Percentiles rank a stretch among this genome's conserved stretches.
Conservation (phyloP, 1,284 basidiomycete genomes). For the Vanrija sp. region DNA sequence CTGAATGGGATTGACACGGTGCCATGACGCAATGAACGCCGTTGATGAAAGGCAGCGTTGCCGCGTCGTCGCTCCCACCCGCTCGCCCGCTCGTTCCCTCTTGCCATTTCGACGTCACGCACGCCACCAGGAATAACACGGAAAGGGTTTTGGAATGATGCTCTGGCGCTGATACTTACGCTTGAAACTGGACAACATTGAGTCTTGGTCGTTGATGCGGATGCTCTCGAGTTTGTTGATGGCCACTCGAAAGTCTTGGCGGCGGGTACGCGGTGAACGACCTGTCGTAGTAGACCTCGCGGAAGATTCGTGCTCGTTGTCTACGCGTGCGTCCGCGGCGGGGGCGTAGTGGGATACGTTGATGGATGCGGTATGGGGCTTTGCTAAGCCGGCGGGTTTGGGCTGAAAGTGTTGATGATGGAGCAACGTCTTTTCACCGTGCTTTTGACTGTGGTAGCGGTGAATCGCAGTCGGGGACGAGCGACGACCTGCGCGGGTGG, state of each 20-base stretch:
- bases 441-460: no score
- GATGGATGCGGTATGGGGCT: background rate
- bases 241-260: conserved; percentile 23
- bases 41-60: background rate
- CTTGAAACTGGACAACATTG: conserved; percentile 46
- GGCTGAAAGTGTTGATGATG: background rate
- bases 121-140: background rate
- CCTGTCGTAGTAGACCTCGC: background rate
- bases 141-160: background rate
- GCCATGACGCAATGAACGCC: background rate
- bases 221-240: conserved; percentile 29
- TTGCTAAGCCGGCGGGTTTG: no score
- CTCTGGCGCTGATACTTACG: conserved; percentile 31
- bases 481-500: no score
- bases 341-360: background rate
- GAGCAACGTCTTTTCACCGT: no score
- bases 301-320: background rate
- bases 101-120: background rate
- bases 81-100: no score
- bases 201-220: conserved; percentile 26
- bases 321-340: background rate
- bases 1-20: no score
- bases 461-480: no score
- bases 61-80: no score
- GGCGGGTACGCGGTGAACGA: background rate